Conservation (phyloP, 768 basidiomycete species). For the Russula emetica region DNA sequence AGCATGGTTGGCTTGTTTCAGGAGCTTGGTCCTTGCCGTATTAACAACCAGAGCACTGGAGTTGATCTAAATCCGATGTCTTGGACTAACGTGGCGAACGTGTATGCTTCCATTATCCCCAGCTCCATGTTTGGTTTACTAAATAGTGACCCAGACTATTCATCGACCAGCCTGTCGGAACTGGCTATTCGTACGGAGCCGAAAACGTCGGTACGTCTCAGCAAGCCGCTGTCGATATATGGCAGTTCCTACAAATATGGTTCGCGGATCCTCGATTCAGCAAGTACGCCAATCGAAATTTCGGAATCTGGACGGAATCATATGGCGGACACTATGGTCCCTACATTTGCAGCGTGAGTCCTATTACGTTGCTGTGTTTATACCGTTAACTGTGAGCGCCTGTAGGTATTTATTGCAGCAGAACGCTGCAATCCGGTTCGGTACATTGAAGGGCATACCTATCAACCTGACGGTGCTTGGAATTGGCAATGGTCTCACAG, state of each 20-base stretch:
- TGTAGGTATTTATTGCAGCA: constrained; percentile 50
- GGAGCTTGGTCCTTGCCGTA: constrained; percentile 85
- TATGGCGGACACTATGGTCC: constrained; percentile 41
- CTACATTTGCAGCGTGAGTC: constrained; percentile 36
- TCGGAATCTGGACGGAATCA: constrained; percentile 65
- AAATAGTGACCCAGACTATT: constrained; percentile 38
- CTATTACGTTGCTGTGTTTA: neutral
- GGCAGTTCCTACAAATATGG: constrained; percentile 63
- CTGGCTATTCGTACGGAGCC: constrained; percentile 58
- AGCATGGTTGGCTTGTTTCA: constrained; percentile 76
- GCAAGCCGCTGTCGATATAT: constrained; percentile 53
- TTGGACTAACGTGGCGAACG: constrained; percentile 54
- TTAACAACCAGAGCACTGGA: constrained; percentile 57
- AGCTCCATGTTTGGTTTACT: neutral
- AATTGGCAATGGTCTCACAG: constrained; percentile 59
- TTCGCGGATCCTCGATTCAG: constrained; percentile 51
- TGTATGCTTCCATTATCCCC: constrained; percentile 30
- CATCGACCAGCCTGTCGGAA: constrained; percentile 62
- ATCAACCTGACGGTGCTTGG: constrained; percentile 62
- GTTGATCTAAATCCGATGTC: constrained; percentile 53
- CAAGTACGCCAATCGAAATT: constrained; percentile 41
- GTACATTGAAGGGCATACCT: constrained; percentile 41
- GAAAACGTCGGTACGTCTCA: constrained; percentile 48
- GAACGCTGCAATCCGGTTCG: constrained; percentile 51
- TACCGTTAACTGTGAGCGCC: neutral